These are phyloP conservation scores for Podospora conica DNA, from an alignment of 495 filamentous ascomycete genomes.

Conservation along the genomic window DNA sequence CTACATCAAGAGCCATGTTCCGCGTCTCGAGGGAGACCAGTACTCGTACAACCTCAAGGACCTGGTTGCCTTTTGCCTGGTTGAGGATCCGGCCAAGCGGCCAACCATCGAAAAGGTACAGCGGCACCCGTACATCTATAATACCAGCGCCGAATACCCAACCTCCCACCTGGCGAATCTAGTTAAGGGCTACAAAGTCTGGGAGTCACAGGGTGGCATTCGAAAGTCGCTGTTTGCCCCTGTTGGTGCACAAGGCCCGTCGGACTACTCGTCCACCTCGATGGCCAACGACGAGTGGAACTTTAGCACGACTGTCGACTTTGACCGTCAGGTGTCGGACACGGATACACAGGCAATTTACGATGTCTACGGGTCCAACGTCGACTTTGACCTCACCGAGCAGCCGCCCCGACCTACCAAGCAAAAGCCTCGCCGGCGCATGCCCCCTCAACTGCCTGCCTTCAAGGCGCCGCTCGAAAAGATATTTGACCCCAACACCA, in stretches of 20 bases:
- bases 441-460: conserved; percentile 46
- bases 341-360: conserved; percentile 42
- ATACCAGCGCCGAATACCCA: conserved; percentile 63
- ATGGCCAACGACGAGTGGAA: conserved; percentile 73
- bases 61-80: conserved; percentile 73
- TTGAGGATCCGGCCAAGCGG: conserved; percentile 65
- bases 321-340: conserved; percentile 56
- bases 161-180: conserved; percentile 62
- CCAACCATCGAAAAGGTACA: conserved; percentile 66
- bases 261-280: conserved; percentile 32
- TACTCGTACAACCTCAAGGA: conserved; percentile 71
- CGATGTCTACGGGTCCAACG: conserved; percentile 46
- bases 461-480: conserved; percentile 48
- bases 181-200: conserved; percentile 73
- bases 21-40: conserved; percentile 67
- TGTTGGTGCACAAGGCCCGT: conserved; percentile 61
- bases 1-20: conserved; percentile 54
- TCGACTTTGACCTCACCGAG: conserved; percentile 42
- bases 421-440: conserved; percentile 39
- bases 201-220: conserved; percentile 79
- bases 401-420: conserved; percentile 34
- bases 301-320: conserved; percentile 81
- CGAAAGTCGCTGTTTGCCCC: conserved; percentile 75
- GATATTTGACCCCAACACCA: conserved; percentile 52
- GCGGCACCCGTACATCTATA: conserved; percentile 55